Evolutionary conservation across 129 eudicot genomes (phyloP).

Genomic region (Pittosporum tobira): DNA sequence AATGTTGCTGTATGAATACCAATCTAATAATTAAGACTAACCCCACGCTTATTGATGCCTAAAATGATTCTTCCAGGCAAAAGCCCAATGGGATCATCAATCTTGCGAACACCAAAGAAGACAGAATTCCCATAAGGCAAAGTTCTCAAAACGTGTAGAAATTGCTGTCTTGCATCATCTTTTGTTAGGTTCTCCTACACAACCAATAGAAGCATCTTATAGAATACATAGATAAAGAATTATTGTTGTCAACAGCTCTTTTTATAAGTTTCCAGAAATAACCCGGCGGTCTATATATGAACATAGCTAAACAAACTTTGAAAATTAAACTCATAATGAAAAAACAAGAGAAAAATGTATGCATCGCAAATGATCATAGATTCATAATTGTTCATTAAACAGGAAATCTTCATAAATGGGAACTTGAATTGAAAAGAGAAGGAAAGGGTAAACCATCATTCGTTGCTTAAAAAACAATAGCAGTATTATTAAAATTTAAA

Average conservation of each 20-base stretch:
- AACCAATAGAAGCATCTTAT: constrained; percentile 15
- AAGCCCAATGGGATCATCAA: constrained; percentile 98
- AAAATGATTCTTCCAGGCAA: constrained; percentile 82
- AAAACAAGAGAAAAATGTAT: too few species aligned
- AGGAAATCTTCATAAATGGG: too few species aligned
- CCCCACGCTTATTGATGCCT: constrained; percentile 99
- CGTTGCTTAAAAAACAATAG: too few species aligned
- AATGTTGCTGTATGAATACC: background rate
- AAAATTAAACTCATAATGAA: too few species aligned
- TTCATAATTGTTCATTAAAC: too few species aligned
- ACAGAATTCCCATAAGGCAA: constrained; percentile 96
- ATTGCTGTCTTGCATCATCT: constrained; percentile 95
- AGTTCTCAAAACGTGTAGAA: constrained; percentile 66
- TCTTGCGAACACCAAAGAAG: constrained; percentile 91
- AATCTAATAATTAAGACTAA: constrained; percentile 21
- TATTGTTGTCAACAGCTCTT: background rate
- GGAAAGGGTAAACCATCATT: too few species aligned
- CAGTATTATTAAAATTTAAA: too few species aligned
- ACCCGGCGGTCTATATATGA: background rate
- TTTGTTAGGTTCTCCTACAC: constrained; percentile 78
- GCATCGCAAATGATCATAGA: too few species aligned
- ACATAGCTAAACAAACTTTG: background rate
- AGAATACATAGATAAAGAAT: background rate
- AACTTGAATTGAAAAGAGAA: too few species aligned
- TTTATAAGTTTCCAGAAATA: background rate